Evolutionary conservation across 2,329 filamentous ascomycete species (phyloP), one percentile per base, ranked within the genome.

Genomic region (Chalaropsis thielavioides): DNA sequence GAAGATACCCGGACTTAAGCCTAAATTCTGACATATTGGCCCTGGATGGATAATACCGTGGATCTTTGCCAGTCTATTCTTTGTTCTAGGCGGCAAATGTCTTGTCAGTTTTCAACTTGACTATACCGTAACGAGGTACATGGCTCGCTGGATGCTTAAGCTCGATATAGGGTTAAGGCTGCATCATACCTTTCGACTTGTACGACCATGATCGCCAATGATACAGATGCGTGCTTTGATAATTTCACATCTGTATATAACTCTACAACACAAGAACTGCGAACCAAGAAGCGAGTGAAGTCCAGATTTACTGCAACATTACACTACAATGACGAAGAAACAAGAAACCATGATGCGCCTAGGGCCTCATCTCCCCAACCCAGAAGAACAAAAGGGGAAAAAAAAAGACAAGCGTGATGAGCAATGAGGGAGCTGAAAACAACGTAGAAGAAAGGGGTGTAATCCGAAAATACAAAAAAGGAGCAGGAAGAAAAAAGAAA

Each of bases 351-450:
- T 38, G 54, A 58, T 58, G 54, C 54, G 27, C 54, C 54, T 38
- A 27, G 54, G 54, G 54, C 54, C 19, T 58, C 24, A 38, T 35
- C 54, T n/a, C 54, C 27, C 54, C 54, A 58, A 58, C 54, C 54
- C 27, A 58, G 13, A 51, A 58, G 38, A 35, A 35, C 35, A 31
- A 31, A 38, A 58, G 15, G n/a, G 17, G 59, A 59, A 58, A 64
- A 27, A 22, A 13, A 58, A 64, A 35, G 19, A 13, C 38, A 27
- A 40, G 59, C 43, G 24, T 19, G 40, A 31, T 19, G 31, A 60
- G n/a, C 27, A 38, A 58, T 54, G 63, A 58, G 61, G 64, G 22
- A 62, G 56, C 66, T 65, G 35, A 65, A 65, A 65, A 35, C 62
- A 64, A 64, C 54, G 49, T 46, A 46, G 24, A 13, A 56, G 56